Evolutionary conservation across 768 basidiomycete genomes (phyloP), one percentile per base, ranked within the genome.

Genomic region (Dioszegia crocea): DNA sequence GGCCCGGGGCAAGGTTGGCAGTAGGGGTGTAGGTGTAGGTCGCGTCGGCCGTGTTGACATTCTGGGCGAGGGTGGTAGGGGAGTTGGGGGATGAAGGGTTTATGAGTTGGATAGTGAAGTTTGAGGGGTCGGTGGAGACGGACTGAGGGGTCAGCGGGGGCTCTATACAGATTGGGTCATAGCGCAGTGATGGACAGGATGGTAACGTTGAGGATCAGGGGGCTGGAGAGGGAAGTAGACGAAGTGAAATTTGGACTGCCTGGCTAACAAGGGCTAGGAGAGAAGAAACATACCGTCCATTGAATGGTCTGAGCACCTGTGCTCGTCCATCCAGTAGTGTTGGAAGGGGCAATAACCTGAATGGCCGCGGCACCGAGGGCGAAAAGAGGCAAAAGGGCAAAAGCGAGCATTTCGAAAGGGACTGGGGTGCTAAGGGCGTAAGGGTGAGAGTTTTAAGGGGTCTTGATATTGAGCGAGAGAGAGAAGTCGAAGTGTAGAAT

Each of bases 31-130:
- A 72, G 45, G 58, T 65, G 64, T 63, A 69, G 0, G 56, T 50
- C 14, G 41, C 36, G 17, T 47, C 45, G 11, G 65, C 64, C 17
- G 67, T 63, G 30, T 63, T n/a, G 43, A 68, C 63, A 23, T 60
- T 40, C 27, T 53, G 47, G 23, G 59, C 60, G 48, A 69, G 46
- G 26, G 51, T 58, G 31, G 36, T 48, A 24, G 62, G 62, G 19
- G 60, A n/a, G 56, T 68, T 67, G 53, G 67, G 62, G n/a, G 45
- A 30, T 17, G 58, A 33, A 23, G 70, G 67, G 40, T 33, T 51
- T 29, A 61, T 61, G 57, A 67, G 60, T 51, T 68, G 58, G 46
- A 72, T 67, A 39, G 59, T 64, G 55, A 68, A 68, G 48, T 63
- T 67, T 16, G 59, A 44, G 17, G 67, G 70, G 51, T 72, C 70